A percentile compares a stretch with the other conserved stretches of the same genome.
These are phyloP conservation scores for Phytophthora syringae DNA, from an alignment of 352 stramenopile species.

Conservation along the genomic window DNA sequence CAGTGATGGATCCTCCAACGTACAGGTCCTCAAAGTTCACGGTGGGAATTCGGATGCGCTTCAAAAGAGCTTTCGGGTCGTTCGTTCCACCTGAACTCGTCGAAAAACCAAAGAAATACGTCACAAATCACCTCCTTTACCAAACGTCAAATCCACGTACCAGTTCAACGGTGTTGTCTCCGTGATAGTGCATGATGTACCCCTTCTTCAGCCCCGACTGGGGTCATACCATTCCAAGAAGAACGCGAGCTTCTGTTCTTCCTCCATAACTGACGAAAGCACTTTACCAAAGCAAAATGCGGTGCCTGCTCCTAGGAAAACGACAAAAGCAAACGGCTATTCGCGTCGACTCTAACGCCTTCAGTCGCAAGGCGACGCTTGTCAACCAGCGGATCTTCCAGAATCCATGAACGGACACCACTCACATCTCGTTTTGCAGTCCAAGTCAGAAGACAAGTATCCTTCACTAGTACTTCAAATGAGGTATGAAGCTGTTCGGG, in stretches of 20 bases:
- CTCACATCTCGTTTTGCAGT: constrained; percentile 26
- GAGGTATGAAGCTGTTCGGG: constrained; percentile 18
- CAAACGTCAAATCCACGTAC: constrained; percentile 32
- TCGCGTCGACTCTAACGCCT: constrained; percentile 12
- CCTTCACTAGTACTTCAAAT: constrained; percentile 4
- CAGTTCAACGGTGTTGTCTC: constrained; percentile 76
- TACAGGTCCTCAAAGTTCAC: constrained; percentile 72
- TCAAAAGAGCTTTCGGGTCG: constrained; percentile 76
- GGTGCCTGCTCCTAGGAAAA: too few relatives aligned
- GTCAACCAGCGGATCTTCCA: constrained; percentile 27
- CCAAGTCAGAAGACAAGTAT: constrained; percentile 2
- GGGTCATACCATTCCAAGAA: constrained; percentile 84
- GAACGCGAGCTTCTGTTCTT: constrained; percentile 75
- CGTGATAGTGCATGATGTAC: constrained; percentile 80
- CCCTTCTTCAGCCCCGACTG: constrained; percentile 72
- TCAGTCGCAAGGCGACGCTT: constrained; percentile 8
- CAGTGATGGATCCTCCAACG: constrained; percentile 68
- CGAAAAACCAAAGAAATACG: neutral
- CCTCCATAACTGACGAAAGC: constrained; percentile 27
- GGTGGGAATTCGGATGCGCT: constrained; percentile 77
- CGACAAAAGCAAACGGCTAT: constrained; percentile 12
- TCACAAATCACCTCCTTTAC: neutral
- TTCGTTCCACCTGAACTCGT: constrained; percentile 56
- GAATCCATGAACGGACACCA: constrained; percentile 32
- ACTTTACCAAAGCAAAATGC: neutral